A percentile compares a stretch with the other conserved stretches of the same genome.
These are phyloP conservation scores for Cercospora sp. DNA, from an alignment of 2,329 filamentous ascomycete species.

Conservation along the genomic window DNA sequence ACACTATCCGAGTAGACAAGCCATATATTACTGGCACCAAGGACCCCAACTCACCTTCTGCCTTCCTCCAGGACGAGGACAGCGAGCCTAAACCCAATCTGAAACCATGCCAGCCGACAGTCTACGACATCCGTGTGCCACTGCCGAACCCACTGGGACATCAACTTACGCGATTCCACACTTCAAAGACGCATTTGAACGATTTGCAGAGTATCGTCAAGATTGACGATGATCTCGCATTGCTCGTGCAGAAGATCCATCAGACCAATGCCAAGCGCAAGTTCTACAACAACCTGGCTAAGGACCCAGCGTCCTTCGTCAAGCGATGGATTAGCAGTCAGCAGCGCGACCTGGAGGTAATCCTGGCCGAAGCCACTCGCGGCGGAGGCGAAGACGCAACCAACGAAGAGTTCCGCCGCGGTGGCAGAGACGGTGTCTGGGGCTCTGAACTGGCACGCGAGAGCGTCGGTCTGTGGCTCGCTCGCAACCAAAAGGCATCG, in stretches of 20 bases:
- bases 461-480: slow-evolving; percentile 61
- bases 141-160: slow-evolving; percentile 79
- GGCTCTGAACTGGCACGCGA: slow-evolving; percentile 62
- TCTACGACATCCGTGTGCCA: slow-evolving; percentile 84
- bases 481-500: slow-evolving; percentile 30
- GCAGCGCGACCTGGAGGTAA: slow-evolving; percentile 83
- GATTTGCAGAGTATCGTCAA: slow-evolving; percentile 73
- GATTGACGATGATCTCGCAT: slow-evolving; percentile 82
- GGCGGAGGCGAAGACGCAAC: slow-evolving; percentile 53
- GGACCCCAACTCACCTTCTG: slow-evolving; percentile 62
- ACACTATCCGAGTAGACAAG: slow-evolving; percentile 88
- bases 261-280: slow-evolving; percentile 87
- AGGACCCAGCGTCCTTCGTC: slow-evolving; percentile 82
- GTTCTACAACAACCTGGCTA: slow-evolving; percentile 76
- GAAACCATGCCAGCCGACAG: slow-evolving; percentile 66
- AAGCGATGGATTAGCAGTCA: slow-evolving; percentile 88
- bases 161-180: slow-evolving; percentile 55
- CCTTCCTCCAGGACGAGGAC: slow-evolving; percentile 34
- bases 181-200: slow-evolving; percentile 52
- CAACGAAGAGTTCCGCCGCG: slow-evolving; percentile 69
- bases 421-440: slow-evolving; percentile 64
- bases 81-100: slow-evolving; percentile 16
- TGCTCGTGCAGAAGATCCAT: slow-evolving; percentile 77
- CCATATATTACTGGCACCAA: slow-evolving; percentile 57
- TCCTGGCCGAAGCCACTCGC: slow-evolving; percentile 76